A percentile compares a stretch with the other conserved stretches of the same genome.
Evolutionary conservation across 106 monocot genomes (phyloP).

Genomic region (Dactylorhiza incarnata): DNA sequence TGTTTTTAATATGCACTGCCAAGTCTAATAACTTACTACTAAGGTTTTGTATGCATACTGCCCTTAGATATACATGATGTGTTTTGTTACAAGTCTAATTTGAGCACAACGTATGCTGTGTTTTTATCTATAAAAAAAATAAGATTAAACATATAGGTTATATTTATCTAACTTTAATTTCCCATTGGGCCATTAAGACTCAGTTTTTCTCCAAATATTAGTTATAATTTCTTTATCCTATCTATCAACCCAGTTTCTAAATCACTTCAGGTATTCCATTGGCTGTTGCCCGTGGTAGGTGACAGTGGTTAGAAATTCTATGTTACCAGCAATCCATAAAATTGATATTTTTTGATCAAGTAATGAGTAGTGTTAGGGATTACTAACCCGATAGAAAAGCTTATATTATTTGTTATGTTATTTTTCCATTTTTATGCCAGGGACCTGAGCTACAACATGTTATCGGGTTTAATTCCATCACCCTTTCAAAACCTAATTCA

Average conservation of each 20-base stretch:
- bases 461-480: conserved; percentile 5
- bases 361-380: not conserved
- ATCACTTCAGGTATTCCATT: not conserved
- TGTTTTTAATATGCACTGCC: not conserved
- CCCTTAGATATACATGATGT: not conserved
- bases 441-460: conserved; percentile 6
- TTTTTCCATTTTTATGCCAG: conserved; percentile 7
- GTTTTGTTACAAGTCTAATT: not conserved
- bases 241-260: conserved; percentile 1
- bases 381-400: not conserved
- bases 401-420: not conserved
- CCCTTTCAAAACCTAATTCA: conserved; percentile 1
- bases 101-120: not conserved
- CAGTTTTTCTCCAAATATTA: not conserved
- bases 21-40: not conserved
- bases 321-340: not conserved
- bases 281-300: not conserved
- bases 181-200: not conserved
- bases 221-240: not conserved
- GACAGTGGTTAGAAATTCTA: not conserved
- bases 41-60: not conserved
- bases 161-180: not conserved
- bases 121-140: not conserved
- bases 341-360: not conserved
- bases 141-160: not conserved